These are phyloP conservation scores for Sphagnum contortum DNA, from an alignment of 225 moss, liverwort and hornwort species.

Conservation along the genomic window DNA sequence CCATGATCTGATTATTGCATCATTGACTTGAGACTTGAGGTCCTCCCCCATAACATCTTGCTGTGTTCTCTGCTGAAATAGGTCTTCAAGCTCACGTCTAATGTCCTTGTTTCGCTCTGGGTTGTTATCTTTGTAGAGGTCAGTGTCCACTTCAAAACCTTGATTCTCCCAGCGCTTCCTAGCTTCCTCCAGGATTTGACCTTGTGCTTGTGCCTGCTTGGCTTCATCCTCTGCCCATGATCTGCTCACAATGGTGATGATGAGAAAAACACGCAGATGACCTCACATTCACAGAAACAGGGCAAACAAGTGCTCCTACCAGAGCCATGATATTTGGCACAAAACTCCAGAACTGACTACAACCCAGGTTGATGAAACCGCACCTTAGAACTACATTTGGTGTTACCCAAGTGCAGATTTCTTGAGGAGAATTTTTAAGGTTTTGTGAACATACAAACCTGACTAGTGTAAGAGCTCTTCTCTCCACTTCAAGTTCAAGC, in stretches of 20 bases:
- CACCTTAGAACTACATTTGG: neutral
- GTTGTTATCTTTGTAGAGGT: conserved; percentile 28
- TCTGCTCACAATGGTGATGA: conserved; percentile 28
- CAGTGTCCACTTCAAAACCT: conserved; percentile 40
- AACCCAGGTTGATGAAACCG: too few species aligned
- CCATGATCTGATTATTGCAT: conserved; percentile 19
- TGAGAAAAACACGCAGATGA: neutral
- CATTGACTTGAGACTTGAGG: conserved; percentile 22
- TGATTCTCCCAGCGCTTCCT: conserved; percentile 42
- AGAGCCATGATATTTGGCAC: too few species aligned
- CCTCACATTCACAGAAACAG: too few species aligned
- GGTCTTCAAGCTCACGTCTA: conserved; percentile 17
- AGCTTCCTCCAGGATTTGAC: conserved; percentile 46
- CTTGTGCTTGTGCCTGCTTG: conserved; percentile 59
- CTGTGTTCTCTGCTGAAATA: conserved; percentile 13
- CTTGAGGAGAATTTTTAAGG: conserved; percentile 4
- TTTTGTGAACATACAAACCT: conserved; percentile 53
- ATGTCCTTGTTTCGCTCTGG: conserved; percentile 27
- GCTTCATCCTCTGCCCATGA: conserved; percentile 94
- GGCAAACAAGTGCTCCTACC: too few species aligned
- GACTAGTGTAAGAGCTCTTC: conserved; percentile 71
- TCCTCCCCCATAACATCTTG: conserved; percentile 17
- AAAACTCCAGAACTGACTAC: too few species aligned
- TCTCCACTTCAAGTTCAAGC: conserved; percentile 69
- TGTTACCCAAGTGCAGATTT: neutral